Percentiles rank a stretch among this genome's conserved stretches.
Conservation (phyloP, 1,284 basidiomycete species). For the Rhodotorula sp. region DNA sequence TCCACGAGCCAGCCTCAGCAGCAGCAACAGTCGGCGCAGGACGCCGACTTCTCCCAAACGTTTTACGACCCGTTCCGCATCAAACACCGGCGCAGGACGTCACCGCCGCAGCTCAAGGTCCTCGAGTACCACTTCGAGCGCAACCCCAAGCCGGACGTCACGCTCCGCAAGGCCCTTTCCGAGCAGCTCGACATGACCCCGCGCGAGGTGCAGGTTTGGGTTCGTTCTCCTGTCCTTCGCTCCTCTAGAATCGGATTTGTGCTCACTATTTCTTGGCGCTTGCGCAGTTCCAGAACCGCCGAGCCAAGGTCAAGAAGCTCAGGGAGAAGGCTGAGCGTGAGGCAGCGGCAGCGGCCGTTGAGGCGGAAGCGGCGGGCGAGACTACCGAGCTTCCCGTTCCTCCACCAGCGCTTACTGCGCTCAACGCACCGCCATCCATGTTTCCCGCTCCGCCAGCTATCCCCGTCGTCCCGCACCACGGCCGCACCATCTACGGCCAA, state of each 20-base stretch:
- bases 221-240: conserved; percentile 7
- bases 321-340: conserved; percentile 34
- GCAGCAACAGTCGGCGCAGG: background rate
- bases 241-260: background rate
- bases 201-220: conserved; percentile 82
- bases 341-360: background rate
- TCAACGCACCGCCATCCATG: background rate
- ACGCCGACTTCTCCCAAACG: conserved; percentile 15
- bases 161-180: conserved; percentile 74
- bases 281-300: conserved; percentile 50
- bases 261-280: background rate
- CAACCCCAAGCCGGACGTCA: conserved; percentile 86
- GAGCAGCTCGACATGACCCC: conserved; percentile 84
- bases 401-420: background rate
- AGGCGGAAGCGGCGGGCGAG: background rate
- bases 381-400: background rate
- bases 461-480: background rate
- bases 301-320: conserved; percentile 49
- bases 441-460: background rate
- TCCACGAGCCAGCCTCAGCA: background rate
- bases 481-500: conserved; percentile 17
- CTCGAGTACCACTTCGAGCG: conserved; percentile 80
- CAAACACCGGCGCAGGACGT: conserved; percentile 49
- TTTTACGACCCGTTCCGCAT: conserved; percentile 43
- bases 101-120: conserved; percentile 54